Percentiles rank a stretch among this genome's conserved stretches.
phyloP scores from a whole-genome alignment of 345 rosid species.

The Hirschfeldia incana region DNA sequence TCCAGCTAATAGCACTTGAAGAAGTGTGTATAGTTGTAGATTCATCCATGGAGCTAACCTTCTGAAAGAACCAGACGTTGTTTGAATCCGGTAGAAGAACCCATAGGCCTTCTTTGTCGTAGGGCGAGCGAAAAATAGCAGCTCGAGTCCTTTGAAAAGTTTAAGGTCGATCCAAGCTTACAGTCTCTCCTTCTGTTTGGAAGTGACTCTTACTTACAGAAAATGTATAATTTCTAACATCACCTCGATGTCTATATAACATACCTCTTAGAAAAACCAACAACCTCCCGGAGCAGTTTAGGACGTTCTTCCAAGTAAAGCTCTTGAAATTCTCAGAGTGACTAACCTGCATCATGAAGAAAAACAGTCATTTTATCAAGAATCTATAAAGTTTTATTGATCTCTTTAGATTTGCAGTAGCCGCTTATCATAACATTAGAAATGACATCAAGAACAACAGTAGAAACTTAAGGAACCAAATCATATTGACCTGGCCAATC shows the following conservation, averaged over 20 bases:
- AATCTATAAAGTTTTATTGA: too few species aligned
- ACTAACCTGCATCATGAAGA: too few species aligned
- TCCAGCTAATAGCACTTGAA: slow-evolving; percentile 36
- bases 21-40: slow-evolving; percentile 69
- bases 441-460: too few species aligned
- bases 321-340: slow-evolving; percentile 56
- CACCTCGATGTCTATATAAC: slow-evolving; percentile 54
- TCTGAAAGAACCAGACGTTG: slow-evolving; percentile 86
- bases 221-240: slow-evolving; percentile 89
- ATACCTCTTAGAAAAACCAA: slow-evolving; percentile 63
- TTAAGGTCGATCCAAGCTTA: slow-evolving; percentile 84
- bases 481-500: too few species aligned
- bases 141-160: slow-evolving; percentile 68
- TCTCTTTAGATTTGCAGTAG: too few species aligned
- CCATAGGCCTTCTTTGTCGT: slow-evolving; percentile 87
- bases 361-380: too few species aligned
- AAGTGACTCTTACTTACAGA: slow-evolving; percentile 52
- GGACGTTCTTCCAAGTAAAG: slow-evolving; percentile 66
- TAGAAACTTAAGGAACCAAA: too few species aligned
- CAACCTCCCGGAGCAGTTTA: slow-evolving; percentile 63
- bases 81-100: slow-evolving; percentile 76
- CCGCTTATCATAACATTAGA: too few species aligned
- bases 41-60: slow-evolving; percentile 92
- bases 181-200: slow-evolving; percentile 86
- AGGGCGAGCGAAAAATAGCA: slow-evolving; percentile 84